A percentile compares a stretch with the other conserved stretches of the same genome.
These are phyloP conservation scores for Hypomontagnella monticulosa DNA, from an alignment of 495 filamentous ascomycete genomes.

Conservation along the genomic window DNA sequence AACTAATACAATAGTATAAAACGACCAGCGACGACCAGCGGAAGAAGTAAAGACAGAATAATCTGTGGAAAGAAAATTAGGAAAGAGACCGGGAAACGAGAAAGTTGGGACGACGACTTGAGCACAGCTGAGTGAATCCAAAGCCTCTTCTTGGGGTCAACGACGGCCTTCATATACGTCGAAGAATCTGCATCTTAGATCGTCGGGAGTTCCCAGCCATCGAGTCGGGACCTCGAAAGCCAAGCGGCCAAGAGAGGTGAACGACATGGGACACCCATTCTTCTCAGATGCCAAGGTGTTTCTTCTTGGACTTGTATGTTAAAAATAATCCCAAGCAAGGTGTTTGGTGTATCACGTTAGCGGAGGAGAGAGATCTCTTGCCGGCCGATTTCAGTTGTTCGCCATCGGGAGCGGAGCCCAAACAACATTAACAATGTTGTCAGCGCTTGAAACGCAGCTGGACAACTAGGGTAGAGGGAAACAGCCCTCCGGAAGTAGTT, in stretches of 20 bases:
- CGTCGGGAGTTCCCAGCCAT: slow-evolving; percentile 13
- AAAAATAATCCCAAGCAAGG: slow-evolving; percentile 43
- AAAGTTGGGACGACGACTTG: slow-evolving; percentile 44
- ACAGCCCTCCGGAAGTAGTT: slow-evolving; percentile 22
- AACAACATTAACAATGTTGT: slow-evolving; percentile 34
- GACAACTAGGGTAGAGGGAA: slow-evolving; percentile 24
- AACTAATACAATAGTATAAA: slow-evolving; percentile 42
- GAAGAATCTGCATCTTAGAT: slow-evolving; percentile 20
- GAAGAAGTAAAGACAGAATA: slow-evolving; percentile 42
- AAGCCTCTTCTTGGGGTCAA: slow-evolving; percentile 39
- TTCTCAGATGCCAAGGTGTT: slow-evolving; percentile 41
- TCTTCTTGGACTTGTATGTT: slow-evolving; percentile 30
- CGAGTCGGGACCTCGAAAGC: slow-evolving; percentile 42
- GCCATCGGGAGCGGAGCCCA: slow-evolving; percentile 35
- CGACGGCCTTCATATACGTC: slow-evolving; percentile 47
- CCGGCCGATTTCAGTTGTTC: slow-evolving; percentile 20
- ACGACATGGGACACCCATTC: slow-evolving; percentile 33
- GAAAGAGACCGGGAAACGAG: slow-evolving; percentile 43
- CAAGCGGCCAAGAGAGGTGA: slow-evolving; percentile 26
- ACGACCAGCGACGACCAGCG: slow-evolving; percentile 56
- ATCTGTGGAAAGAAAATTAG: slow-evolving; percentile 35
- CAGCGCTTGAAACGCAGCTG: slow-evolving; percentile 45
- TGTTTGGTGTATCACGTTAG: slow-evolving; percentile 31
- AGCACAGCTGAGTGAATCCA: slow-evolving; percentile 52
- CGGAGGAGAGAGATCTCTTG: slow-evolving; percentile 26